phyloP scores from a whole-genome alignment of 805 yeast species.

The Lachancea lanzarotensis region DNA sequence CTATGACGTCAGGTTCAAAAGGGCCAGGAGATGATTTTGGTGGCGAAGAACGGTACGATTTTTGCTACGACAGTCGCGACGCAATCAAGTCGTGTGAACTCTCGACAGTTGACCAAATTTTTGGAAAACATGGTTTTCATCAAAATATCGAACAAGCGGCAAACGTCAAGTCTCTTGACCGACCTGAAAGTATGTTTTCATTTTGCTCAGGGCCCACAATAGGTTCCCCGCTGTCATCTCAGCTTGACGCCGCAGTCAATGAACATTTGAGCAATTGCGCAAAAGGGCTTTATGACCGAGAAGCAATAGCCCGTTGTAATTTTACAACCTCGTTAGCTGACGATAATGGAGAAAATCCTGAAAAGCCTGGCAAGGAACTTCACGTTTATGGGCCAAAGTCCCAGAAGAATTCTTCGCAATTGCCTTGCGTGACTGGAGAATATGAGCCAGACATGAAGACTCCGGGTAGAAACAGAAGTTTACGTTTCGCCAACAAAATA shows the following conservation, averaged over 20 bases:
- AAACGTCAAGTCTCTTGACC: background rate
- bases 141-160: background rate
- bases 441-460: background rate
- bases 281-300: background rate
- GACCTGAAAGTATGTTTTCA: background rate
- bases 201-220: background rate
- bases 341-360: background rate
- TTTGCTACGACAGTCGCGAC: slow-evolving; percentile 2
- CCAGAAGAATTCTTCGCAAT: background rate
- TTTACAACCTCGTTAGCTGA: background rate
- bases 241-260: slow-evolving; percentile 1
- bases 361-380: background rate
- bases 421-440: background rate
- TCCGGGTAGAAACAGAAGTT: background rate
- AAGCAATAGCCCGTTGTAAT: background rate
- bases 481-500: background rate
- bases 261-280: background rate
- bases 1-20: background rate
- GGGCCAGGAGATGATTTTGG: background rate
- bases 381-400: background rate
- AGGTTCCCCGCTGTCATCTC: slow-evolving; percentile 3
- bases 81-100: slow-evolving; percentile 4
- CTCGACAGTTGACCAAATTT: background rate
- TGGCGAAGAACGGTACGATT: background rate
- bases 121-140: background rate